Evolutionary conservation across 1,139 yeast species (phyloP), one percentile per base, ranked within the genome.

Genomic region (Pichia inconspicua): DNA sequence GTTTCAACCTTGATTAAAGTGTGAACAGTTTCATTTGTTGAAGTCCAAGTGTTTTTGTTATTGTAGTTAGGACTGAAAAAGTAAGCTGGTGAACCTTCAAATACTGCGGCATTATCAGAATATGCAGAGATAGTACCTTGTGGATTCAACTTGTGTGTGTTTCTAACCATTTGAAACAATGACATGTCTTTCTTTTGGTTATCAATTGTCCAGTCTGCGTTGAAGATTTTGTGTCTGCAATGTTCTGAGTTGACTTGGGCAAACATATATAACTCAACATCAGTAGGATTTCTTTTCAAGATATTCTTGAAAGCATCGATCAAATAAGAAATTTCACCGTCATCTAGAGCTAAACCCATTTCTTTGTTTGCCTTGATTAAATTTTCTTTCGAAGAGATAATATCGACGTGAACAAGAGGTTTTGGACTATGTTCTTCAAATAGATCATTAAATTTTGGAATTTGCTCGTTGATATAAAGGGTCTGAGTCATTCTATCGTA

Each of bases 191-290:
- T 86, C 60, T 75, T 68, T 51, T 78, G 75, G 46, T 88, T 90
- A 66, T 94, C 97, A 57, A 94, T 87, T 53, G 88, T 87, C 99
- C 99, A 94, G 61, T 87, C 95, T 44, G 99, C 98, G 63, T 94
- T 94, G 76, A 94, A 94, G 57, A 94, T 92, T 71, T 94, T 94
- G 73, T 94, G 99, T 68, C 99, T 87, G 74, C 99, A 94, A 71
- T 94, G 99, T 71, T 94, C 99, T 22, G 97, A 89, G 71, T 94
- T 94, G 58, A 94, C 98, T 70, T 94, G 99, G 43, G 98, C 98
- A 73, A 94, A 94, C 97, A 94, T 94, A 70, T 94, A 94, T 57
- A 94, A 74, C 68, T 94, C 99, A 27, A 90, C 97, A 66, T 94
- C 98, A 30, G 98, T 92, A 47, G 98, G 98, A 65, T 90, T 88